Conservation (phyloP, 371 early-diverging fungal species). For the Encephalitozoon hellem region DNA sequence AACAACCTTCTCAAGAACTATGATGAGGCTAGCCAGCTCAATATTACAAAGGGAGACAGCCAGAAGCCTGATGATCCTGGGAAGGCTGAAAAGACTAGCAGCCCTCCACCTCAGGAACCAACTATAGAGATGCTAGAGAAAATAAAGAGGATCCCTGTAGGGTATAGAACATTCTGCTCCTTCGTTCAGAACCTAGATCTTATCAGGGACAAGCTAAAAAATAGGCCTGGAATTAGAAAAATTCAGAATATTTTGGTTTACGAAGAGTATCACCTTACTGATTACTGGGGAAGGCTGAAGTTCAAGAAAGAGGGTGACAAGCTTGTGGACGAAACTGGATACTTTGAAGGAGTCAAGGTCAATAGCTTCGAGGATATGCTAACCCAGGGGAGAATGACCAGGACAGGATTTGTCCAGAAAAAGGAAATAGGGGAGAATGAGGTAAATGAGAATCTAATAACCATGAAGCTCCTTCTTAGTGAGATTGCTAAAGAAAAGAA, state of each 20-base stretch:
- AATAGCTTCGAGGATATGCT: constrained; percentile 30
- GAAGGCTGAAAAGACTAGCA: background rate
- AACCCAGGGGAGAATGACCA: constrained; percentile 35
- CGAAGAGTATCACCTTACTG: constrained; percentile 29
- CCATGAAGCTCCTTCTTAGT: constrained; percentile 38
- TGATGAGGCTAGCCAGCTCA: background rate
- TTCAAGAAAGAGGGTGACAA: constrained; percentile 33
- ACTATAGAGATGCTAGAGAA: background rate
- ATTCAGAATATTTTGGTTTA: constrained; percentile 40
- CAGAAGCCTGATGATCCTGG: background rate
- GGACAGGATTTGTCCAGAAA: constrained; percentile 49
- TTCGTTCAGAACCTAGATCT: constrained; percentile 17
- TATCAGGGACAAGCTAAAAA: constrained; percentile 21
- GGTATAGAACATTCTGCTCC: background rate
- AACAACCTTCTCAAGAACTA: background rate
- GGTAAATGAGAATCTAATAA: constrained; percentile 16
- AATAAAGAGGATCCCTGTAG: constrained; percentile 8
- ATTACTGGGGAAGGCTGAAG: constrained; percentile 53
- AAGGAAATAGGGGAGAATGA: constrained; percentile 17
- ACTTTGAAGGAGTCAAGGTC: constrained; percentile 40
- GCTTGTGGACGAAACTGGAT: constrained; percentile 42
- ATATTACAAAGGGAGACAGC: background rate
- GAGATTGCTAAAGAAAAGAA: constrained; percentile 48
- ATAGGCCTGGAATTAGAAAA: background rate
- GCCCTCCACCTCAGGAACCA: background rate